Base-by-base conservation (phyloP, 139 green algal genomes). In the Bryopsis sp. region DNA sequence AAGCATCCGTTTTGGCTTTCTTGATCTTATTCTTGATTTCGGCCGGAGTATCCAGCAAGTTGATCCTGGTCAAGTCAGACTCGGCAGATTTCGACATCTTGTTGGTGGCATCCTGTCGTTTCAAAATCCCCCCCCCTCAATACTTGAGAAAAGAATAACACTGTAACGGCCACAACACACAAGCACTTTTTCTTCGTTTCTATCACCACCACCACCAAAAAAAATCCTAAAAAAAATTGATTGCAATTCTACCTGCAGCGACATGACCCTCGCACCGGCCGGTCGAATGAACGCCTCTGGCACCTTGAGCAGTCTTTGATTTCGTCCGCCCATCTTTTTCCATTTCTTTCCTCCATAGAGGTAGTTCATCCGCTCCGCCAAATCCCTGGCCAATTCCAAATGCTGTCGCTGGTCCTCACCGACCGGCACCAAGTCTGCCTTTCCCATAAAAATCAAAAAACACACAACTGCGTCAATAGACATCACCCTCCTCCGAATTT, bases 361-460 rank as follows among this genome's bases (percentile, higher is more conserved):
- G 32, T 72, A 61, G 85, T 99, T 99, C 59, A 97, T 74, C 34
- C 91, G 86, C 72, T 83, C 84, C 11, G 83, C 84, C 29, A 95
- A 83, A 74, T 95, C 86, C 0, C 89, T 74, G 2, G 89, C 85
- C 28, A 95, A 78, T 87, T 95, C 89, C 58, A 96, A 69, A 79
- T 99, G 94, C 88, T 99, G 94, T 80, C 88, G 88, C 84, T 99
- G 93, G 72, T 99, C 94, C 75, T 97, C 94, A 1, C 92, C 94
- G 46, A 99, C 94, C 1, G 94, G 94, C 57, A 99, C 94, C 29
- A 98, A 75, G 75, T 98, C 92, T 15, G 90, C 81, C 88, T 97
- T 86, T n/a, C n/a, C n/a, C n/a, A n/a, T n/a, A n/a, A n/a, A n/a
- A n/a, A 26, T 57, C 47, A 24, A 57, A 57, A 64, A 19, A 29